Base-by-base conservation (phyloP, 768 basidiomycete species). In the Mycena venus region DNA sequence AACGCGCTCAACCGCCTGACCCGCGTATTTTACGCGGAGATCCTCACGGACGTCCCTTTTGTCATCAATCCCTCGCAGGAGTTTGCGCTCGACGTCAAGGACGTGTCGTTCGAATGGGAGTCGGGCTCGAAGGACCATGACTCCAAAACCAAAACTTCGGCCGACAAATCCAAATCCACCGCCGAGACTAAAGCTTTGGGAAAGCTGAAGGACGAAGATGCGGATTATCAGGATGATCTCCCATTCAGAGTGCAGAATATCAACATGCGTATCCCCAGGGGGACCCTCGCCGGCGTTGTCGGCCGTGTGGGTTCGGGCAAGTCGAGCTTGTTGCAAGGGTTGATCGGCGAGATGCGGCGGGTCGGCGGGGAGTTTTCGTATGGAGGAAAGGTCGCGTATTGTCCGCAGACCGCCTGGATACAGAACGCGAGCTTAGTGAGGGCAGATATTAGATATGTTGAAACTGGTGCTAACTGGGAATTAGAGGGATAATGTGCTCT, bases 351-450 rank as follows among this genome's bases (percentile, higher is more conserved):
- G 82, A 94, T 94, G 93, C 85, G 88, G 21, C 85, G 84, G 69
- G 74, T 86, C 3, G 80, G 82, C 11, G 94, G 94, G 0, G 79
- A 82, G 15, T 88, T 92, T 42, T 82, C 85, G 0, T 91, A 94
- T 75, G 91, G 93, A 9, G 93, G 93, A 0, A 82, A 84, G 17
- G 86, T 94, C 12, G 92, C 89, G 7, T 95, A 94, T 79, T 93
- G 92, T 78, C 87, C 93, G 19, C 94, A 95, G 81, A 90, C 88
- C 0, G 92, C 93, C 0, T 95, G 93, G 93, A 94, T 95, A 59
- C 92, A 93, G 80, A 94, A 94, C 78, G 89, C 90, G 0, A 86
- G 90, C 6, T 77, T 92, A 79, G 91, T 91, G 66, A 61, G n/a
- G n/a, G 89, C 76, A 14, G 14, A 23, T 3, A 40, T 49, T 31